Percentiles rank a stretch among this genome's conserved stretches.
Conservation (phyloP, 2,329 filamentous ascomycete species). For the Talaromyces sp. region DNA sequence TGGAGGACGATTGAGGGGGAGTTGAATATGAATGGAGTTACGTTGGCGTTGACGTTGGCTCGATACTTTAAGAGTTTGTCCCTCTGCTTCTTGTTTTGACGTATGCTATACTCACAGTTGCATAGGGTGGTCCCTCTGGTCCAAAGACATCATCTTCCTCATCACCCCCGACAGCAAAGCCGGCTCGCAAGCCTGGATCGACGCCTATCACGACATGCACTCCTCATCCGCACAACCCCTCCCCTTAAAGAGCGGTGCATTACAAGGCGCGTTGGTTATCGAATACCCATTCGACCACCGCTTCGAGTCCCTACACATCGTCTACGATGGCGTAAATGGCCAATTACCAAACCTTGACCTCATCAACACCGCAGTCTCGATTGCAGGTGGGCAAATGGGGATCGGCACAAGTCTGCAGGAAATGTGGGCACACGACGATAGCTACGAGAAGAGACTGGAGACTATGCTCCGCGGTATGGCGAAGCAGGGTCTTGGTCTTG, state of each 20-base stretch:
- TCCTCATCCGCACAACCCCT: conserved; percentile 67
- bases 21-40: conserved; percentile 82
- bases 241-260: conserved; percentile 83
- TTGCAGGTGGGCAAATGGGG: conserved; percentile 88
- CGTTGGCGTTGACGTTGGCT: conserved; percentile 78
- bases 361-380: conserved; percentile 86
- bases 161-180: conserved; percentile 84
- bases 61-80: conserved; percentile 82
- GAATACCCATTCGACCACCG: conserved; percentile 83
- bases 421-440: conserved; percentile 73
- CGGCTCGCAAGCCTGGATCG: conserved; percentile 93
- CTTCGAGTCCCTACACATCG: conserved; percentile 84
- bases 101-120: conserved; percentile 19
- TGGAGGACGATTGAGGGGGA: conserved; percentile 79
- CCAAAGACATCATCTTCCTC: conserved; percentile 94
- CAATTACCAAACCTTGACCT: conserved; percentile 93
- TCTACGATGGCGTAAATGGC: conserved; percentile 94
- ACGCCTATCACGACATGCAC: conserved; percentile 93
- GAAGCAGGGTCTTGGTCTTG: conserved; percentile 82
- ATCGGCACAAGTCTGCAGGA: conserved; percentile 79
- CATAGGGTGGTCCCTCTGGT: conserved; percentile 90
- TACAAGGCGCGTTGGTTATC: conserved; percentile 89
- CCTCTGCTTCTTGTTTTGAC: neutral
- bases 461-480: conserved; percentile 93
- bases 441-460: conserved; percentile 74